Evolutionary conservation across 805 yeast species (phyloP), one percentile per base, ranked within the genome.

Genomic region (Metschnikowia borealis): DNA sequence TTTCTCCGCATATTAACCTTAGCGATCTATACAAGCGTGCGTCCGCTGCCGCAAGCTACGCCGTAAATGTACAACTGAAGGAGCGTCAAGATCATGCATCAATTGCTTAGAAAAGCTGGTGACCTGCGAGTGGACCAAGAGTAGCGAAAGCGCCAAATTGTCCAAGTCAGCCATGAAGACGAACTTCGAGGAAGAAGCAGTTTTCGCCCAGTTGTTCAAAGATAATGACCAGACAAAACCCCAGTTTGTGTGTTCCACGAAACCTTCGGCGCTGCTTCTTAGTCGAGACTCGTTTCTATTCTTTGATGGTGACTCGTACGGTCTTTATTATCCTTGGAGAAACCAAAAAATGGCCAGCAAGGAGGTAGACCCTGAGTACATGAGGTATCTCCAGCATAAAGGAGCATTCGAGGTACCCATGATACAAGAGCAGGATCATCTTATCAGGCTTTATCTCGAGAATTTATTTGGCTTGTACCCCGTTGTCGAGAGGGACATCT

Each of bases 201-300:
- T 44, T 15, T 44, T 44, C 26, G 39, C 40, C n/a, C 32, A 21
- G 29, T 35, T 44, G 40, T 31, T 44, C 39, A 44, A 34, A 26
- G 11, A 44, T 26, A 44, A 44, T 7, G 46, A 44, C 34, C 46
- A 34, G 20, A 29, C 31, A 6, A 26, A 35, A 35, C 46, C 46
- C n/a, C 46, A 44, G 39, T 44, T 44, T 13, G 46, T 44, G 21
- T 44, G 46, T 13, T 44, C 46, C 17, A 44, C 46, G 17, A 40
- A 44, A 18, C 46, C 46, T 3, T 36, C 35, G 33, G 46, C 46
- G 40, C 46, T 44, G 46, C 39, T 44, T 26, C 46, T 44, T 21
- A 34, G 39, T 21, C 11, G 46, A 14, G 46, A 44, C 26, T 44
- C 46, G 26, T 44, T 44, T 35, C 26, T 44, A 15, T 44, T 34